phyloP scores from a whole-genome alignment of 2,329 filamentous ascomycete genomes.

The Aspergillus japonicus region DNA sequence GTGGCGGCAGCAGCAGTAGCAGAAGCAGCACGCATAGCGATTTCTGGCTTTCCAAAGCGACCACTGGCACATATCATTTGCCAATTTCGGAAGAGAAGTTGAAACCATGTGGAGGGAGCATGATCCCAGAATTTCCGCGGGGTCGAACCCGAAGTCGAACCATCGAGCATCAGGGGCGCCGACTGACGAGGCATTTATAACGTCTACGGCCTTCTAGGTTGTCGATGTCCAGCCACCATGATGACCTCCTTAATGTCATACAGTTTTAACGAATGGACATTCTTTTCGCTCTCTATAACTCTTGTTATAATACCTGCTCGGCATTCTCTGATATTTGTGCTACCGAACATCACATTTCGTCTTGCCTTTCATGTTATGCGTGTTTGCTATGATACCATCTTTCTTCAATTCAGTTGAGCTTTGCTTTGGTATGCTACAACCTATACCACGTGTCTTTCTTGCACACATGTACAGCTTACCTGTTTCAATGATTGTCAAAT shows the following conservation, averaged over 20 bases:
- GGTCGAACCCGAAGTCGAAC: constrained; percentile 27
- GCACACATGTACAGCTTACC: no score
- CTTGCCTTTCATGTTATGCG: neutral
- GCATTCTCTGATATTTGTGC: neutral
- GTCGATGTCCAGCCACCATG: neutral
- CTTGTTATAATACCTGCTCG: neutral
- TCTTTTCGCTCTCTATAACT: neutral
- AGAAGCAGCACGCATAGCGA: neutral
- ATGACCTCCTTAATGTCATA: constrained; percentile 4
- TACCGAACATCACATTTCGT: neutral
- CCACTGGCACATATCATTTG: neutral
- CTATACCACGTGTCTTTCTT: neutral
- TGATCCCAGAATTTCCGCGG: constrained; percentile 18
- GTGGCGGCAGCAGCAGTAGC: neutral
- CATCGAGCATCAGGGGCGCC: constrained; percentile 22
- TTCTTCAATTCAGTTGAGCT: neutral
- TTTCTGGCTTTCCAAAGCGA: neutral
- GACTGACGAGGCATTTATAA: constrained; percentile 19
- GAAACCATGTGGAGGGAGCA: neutral
- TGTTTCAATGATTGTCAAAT: neutral
- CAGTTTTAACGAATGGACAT: neutral
- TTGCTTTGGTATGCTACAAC: neutral
- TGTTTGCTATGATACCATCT: neutral
- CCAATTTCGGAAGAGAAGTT: constrained; percentile 1
- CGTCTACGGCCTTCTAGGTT: constrained; percentile 15